Base-by-base conservation (phyloP, 306 rosid species). In the Senna tora region DNA sequence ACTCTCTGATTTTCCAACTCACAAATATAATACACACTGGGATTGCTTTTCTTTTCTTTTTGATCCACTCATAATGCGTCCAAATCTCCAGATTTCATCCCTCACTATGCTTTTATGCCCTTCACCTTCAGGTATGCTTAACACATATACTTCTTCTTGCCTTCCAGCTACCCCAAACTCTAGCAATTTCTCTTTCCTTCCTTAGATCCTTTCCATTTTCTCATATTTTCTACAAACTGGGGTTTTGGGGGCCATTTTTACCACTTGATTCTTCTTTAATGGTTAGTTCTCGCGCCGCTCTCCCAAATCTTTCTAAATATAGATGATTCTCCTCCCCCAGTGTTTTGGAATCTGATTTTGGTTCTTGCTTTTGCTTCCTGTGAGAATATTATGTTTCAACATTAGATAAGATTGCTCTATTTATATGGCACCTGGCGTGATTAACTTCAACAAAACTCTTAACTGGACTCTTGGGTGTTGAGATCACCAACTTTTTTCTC, bases 1-100 rank as follows among this genome's bases (percentile, higher is more conserved):
- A n/a, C 61, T 67, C 65, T 55, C 42, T 39, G 79, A 74, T 82
- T 82, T 77, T 75, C 80, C 71, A 43, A 73, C 49, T 53, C 34
- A 53, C 12, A 13, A 21, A 16, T 50, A 17, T 17, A 16, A 16
- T 21, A 53, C 39, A 33, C 21, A 56, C 32, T 62, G 33, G 11
- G 71, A 74, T 74, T 74, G 53, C 71, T 63, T 60, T 74, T 74
- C 46, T 38, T 51, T 51, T 41, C 17, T n/a, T 34, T 39, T 60
- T 72, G 50, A 60, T 59, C 34, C 32, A 25, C 69, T 30, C 12
- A 62, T 51, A 56, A 62, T 65, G 71, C 20, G 39, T 74, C 63
- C 71, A 63, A 62, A 39, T 38, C 71, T 42, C 19, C 14, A 11
- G 72, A 65, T 74, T 74, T 74, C 61, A 41, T 2, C 71, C 52